Evolutionary conservation across 768 basidiomycete genomes (phyloP), one percentile per base, ranked within the genome.

Genomic region (Rubroboletus pulcherrimus): DNA sequence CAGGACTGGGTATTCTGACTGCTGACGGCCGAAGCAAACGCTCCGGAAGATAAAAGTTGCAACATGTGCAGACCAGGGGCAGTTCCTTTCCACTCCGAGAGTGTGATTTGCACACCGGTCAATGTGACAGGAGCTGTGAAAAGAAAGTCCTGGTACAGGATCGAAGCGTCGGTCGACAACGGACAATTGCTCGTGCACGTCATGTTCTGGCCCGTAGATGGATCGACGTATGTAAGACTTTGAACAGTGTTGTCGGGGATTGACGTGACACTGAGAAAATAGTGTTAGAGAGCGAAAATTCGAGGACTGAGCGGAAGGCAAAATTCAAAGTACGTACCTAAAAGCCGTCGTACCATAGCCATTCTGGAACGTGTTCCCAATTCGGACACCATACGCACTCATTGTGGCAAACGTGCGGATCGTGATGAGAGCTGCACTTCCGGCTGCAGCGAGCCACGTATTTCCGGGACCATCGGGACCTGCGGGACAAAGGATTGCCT

Each of bases 81-180:
- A 9, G 76, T 71, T 37, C 94, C 96, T 43, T 75, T 79, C 80
- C 88, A 96, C 45, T 78, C 74, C 8, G 86, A 83, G 19, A 98
- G 76, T 52, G 84, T 87, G 64, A 99, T 77, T 71, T 95, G 87
- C 58, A 97, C 83, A 48, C 97, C 97, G 7, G 94, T 97, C 63
- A 98, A 81, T n/a, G 77, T 73, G 34, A 82, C 67, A 7, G 80
- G 71, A 8, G 70, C 68, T 48, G 78, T 71, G 69, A 98, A 98
- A 40, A 97, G 74, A 74, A 97, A 99, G 71, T 99, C 97, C 71
- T 98, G 94, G 68, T 93, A 98, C 1, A 83, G 79, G 54, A 98
- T 73, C 11, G 83, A 79, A 3, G 89, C 69, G 68, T 97, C 83
- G 43, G 84, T 84, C 5, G 84, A 83, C 39, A 99, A 78, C 0